Evolutionary conservation across 108 stramenopile species (phyloP).

Genomic region (Phaeodactylum tricornutum): DNA sequence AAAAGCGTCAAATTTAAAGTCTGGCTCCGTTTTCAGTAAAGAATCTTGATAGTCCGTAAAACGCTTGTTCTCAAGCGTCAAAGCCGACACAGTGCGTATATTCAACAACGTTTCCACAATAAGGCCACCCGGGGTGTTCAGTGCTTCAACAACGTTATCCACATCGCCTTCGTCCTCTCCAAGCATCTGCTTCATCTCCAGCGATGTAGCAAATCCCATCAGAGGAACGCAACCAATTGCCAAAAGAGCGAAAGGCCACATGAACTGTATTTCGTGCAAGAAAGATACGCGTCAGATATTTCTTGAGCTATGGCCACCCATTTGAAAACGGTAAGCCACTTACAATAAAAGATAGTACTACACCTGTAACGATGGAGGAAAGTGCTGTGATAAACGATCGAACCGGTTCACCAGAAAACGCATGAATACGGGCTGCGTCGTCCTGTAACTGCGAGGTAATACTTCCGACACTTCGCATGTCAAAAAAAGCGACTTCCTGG

Average conservation of each 20-base stretch:
- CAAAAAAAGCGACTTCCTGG: constrained; percentile 72
- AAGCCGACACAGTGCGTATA: constrained; percentile 63
- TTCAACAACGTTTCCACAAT: constrained; percentile 64
- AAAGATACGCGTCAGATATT: too few relatives aligned
- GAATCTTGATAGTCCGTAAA: constrained; percentile 46
- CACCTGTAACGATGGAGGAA: constrained; percentile 41
- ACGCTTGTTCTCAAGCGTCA: constrained; percentile 48
- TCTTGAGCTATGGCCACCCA: too few relatives aligned
- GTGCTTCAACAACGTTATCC: constrained; percentile 25
- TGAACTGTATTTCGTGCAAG: constrained; percentile 9
- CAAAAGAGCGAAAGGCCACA: constrained; percentile 81
- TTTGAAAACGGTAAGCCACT: not conserved
- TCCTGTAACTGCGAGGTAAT: constrained; percentile 76
- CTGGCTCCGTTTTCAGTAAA: constrained; percentile 20
- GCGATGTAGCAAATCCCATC: constrained; percentile 54
- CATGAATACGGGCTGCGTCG: constrained; percentile 63
- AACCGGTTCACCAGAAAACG: constrained; percentile 64
- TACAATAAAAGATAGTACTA: constrained; percentile 42
- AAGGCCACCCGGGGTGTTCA: constrained; percentile 52
- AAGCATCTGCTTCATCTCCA: constrained; percentile 59
- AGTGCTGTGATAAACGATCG: constrained; percentile 41
- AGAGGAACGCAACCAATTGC: constrained; percentile 58
- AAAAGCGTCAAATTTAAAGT: constrained; percentile 15
- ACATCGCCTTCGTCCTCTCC: constrained; percentile 46
- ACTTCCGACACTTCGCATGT: constrained; percentile 48